Evolutionary conservation across 2,329 filamentous ascomycete species (phyloP), one percentile per base, ranked within the genome.

Genomic region (Zarea fungicola): DNA sequence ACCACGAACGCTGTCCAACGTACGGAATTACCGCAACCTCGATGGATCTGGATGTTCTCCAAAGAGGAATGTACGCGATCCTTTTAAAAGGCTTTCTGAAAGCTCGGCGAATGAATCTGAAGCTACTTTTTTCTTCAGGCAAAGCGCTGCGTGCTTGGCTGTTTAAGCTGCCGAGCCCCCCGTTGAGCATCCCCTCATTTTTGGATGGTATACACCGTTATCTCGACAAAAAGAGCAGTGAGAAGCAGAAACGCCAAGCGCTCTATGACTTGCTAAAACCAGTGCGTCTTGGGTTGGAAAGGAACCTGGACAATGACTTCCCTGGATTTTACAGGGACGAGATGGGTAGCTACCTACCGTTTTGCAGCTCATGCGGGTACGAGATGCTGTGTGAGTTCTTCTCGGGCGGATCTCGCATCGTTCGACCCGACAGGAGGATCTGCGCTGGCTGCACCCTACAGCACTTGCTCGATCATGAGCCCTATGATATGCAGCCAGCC

Each of bases 361-460:
- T 65, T 31, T 70, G 67, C 43, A 58, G 54, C 0, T 67, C 63
- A 1, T 69, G 67, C 16, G 67, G 67, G 1, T 62, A 65, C 42
- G 56, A 63, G 21, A 59, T 59, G 26, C 49, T 63, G 1, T 23
- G 55, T n/a, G 61, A 66, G 5, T 64, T 69, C 22, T 69, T 62
- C 39, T 47, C 51, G 0, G 19, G 26, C 2, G 7, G 35, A 0
- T 40, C 29, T 9, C 52, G 54, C 2, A n/a, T 5, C 11, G 1
- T 7, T 29, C 9, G 51, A 3, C 3, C 58, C 56, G 1, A 59
- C 3, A 14, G 11, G 2, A 56, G 60, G 6, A 16, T 56, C 1
- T 70, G 67, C 29, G 49, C 61, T 2, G 66, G 55, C 3, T 70
- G 67, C 34, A 39, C 16, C 1, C 45, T 70, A 1, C 64, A 61